A percentile compares a stretch with the other conserved stretches of the same genome.
These are phyloP conservation scores for Aspergillus unguis DNA, from an alignment of 2,329 filamentous ascomycete genomes.

Conservation along the genomic window DNA sequence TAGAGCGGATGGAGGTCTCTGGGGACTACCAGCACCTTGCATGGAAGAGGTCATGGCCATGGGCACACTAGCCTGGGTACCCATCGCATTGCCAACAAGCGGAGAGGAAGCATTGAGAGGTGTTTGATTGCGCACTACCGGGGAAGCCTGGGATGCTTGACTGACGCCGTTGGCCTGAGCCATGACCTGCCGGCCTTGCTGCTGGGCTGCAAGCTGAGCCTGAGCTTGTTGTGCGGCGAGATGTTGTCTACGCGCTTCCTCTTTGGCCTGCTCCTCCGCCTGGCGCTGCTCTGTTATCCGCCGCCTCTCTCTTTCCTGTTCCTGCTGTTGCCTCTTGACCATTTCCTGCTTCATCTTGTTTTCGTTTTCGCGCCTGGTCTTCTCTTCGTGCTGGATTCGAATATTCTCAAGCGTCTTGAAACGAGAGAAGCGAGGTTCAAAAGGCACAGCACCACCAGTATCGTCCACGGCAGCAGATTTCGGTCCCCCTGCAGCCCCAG, in stretches of 20 bases:
- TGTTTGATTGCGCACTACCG: slow-evolving; percentile 47
- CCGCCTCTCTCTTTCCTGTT: slow-evolving; percentile 49
- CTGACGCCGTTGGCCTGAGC: slow-evolving; percentile 41
- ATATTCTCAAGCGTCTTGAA: slow-evolving; percentile 92
- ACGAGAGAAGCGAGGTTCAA: slow-evolving; percentile 81
- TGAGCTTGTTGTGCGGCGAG: slow-evolving; percentile 47
- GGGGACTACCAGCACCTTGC: slow-evolving; percentile 47
- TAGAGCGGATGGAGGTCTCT: slow-evolving; percentile 44
- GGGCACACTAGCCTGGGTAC: slow-evolving; percentile 38
- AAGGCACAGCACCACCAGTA: slow-evolving; percentile 66
- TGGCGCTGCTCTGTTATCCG: slow-evolving; percentile 43
- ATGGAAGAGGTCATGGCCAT: slow-evolving; percentile 46
- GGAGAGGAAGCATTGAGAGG: slow-evolving; percentile 47
- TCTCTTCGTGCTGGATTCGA: slow-evolving; percentile 71
- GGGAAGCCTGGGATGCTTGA: slow-evolving; percentile 46
- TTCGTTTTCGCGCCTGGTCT: slow-evolving; percentile 50
- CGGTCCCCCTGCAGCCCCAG: slow-evolving; percentile 55
- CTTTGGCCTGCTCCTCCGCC: slow-evolving; percentile 43
- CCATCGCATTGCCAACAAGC: slow-evolving; percentile 39
- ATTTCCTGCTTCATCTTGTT: slow-evolving; percentile 50
- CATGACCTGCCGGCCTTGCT: slow-evolving; percentile 53
- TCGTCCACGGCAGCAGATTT: slow-evolving; percentile 69
- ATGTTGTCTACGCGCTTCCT: slow-evolving; percentile 39
- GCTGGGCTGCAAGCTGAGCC: slow-evolving; percentile 40
- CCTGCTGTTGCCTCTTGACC: slow-evolving; percentile 46